Evolutionary conservation across 331 rosid species (phyloP).

Genomic region (Telfairia occidentalis): DNA sequence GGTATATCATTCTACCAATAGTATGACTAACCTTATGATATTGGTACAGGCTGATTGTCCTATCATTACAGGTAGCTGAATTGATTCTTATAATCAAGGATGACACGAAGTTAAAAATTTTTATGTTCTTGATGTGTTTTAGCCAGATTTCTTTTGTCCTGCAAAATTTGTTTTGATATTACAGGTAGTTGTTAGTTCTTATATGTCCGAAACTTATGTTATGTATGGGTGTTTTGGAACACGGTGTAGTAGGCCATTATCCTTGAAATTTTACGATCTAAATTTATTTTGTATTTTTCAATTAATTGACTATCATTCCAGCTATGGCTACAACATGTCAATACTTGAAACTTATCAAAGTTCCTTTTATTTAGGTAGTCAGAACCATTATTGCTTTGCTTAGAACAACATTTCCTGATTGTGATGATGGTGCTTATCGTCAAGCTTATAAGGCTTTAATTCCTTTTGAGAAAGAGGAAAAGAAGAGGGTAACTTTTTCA

Average conservation of each 20-base stretch:
- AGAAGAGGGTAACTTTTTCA: slow-evolving; percentile 46
- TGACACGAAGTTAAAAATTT: background rate
- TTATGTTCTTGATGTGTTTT: background rate
- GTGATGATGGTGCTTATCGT: slow-evolving; percentile 64
- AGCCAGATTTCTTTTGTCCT: background rate
- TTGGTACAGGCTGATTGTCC: background rate
- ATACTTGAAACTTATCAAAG: background rate
- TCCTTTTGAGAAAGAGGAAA: slow-evolving; percentile 71
- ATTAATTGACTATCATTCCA: background rate
- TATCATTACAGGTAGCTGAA: background rate
- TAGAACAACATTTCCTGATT: slow-evolving; percentile 53
- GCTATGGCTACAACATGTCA: background rate
- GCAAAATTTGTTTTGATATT: background rate
- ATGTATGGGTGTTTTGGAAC: background rate
- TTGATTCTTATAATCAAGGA: background rate
- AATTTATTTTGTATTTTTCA: background rate
- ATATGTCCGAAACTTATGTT: background rate
- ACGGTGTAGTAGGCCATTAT: background rate
- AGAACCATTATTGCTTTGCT: slow-evolving; percentile 73
- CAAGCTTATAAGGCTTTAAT: slow-evolving; percentile 77
- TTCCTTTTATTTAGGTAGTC: slow-evolving; percentile 44
- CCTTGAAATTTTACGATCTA: background rate
- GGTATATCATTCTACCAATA: slow-evolving; percentile 26
- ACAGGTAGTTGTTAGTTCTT: background rate
- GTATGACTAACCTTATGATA: background rate